These are phyloP conservation scores for Pterocarpus macrocarpus DNA, from an alignment of 306 rosid genomes.

Conservation along the genomic window DNA sequence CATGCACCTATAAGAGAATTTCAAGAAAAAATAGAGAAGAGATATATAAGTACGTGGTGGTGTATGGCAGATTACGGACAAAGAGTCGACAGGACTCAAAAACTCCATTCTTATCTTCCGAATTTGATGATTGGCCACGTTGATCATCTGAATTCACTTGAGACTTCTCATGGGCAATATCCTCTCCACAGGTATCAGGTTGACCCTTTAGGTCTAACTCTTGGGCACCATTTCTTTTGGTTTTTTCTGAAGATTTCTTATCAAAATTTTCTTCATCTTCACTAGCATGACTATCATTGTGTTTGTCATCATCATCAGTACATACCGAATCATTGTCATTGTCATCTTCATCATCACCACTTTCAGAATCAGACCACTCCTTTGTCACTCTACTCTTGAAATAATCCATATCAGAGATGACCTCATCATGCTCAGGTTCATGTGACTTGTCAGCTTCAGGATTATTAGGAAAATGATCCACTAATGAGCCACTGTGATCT, in stretches of 20 bases:
- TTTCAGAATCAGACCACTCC: slow-evolving; percentile 89
- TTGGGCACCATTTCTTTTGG: slow-evolving; percentile 44
- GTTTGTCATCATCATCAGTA: slow-evolving; percentile 51
- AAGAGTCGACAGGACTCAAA: slow-evolving; percentile 76
- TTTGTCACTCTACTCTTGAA: slow-evolving; percentile 80
- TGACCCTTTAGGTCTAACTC: slow-evolving; percentile 44
- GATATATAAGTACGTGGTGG: slow-evolving; percentile 63
- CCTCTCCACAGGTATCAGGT: slow-evolving; percentile 38
- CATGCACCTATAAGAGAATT: slow-evolving; percentile 23
- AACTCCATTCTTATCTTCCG: slow-evolving; percentile 60
- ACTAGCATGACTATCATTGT: slow-evolving; percentile 27
- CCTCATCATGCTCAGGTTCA: slow-evolving; percentile 54
- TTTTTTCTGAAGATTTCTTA: slow-evolving; percentile 40
- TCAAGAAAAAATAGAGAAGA: slow-evolving; percentile 1
- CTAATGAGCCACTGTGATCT: slow-evolving; percentile 44
- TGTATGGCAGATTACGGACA: slow-evolving; percentile 89
- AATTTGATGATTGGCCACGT: slow-evolving; percentile 44
- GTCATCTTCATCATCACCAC: slow-evolving; percentile 57
- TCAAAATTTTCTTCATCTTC: slow-evolving; percentile 39
- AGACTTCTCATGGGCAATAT: slow-evolving; percentile 37
- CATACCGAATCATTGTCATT: slow-evolving; percentile 53
- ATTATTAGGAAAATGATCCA: slow-evolving; percentile 34
- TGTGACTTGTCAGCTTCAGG: slow-evolving; percentile 41
- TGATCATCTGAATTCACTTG: slow-evolving; percentile 47
- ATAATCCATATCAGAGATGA: slow-evolving; percentile 80